Conservation (phyloP, 2,329 filamentous ascomycete genomes). For the Drechslera avenae region DNA sequence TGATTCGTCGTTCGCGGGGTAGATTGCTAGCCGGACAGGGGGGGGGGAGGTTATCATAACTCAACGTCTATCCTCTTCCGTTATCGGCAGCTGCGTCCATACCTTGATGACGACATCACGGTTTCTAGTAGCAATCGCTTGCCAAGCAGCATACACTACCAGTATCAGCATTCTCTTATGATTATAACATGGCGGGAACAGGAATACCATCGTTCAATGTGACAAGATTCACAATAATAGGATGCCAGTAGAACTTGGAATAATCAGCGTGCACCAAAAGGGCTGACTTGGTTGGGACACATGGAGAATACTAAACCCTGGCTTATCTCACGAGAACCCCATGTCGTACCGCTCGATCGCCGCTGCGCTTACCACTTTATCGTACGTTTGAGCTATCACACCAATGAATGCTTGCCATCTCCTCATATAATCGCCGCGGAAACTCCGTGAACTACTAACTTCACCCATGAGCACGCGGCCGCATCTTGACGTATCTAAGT, state of each 20-base stretch:
- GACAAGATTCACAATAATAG: neutral
- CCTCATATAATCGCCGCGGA: conserved; percentile 7
- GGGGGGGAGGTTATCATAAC: conserved; percentile 3
- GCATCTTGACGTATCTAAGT: neutral
- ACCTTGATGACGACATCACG: conserved; percentile 6
- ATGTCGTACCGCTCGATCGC: conserved; percentile 4
- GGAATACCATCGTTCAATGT: neutral
- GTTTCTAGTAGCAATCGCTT: conserved; percentile 7
- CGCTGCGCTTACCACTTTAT: neutral
- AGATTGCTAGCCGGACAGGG: conserved; percentile 13
- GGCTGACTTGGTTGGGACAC: neutral
- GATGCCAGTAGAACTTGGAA: too few species aligned
- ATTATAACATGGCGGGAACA: neutral
- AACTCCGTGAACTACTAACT: conserved; percentile 3
- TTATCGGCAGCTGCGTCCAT: conserved; percentile 7
- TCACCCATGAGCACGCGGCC: neutral
- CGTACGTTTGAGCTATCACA: conserved; percentile 3
- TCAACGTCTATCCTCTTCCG: conserved; percentile 1
- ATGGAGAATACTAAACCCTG: neutral
- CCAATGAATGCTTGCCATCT: conserved; percentile 4
- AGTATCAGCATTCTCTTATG: conserved; percentile 1
- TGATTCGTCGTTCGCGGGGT: conserved; percentile 9
- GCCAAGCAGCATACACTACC: neutral
- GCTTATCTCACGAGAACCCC: conserved; percentile 8
- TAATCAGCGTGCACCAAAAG: neutral